Evolutionary conservation across 2,329 filamentous ascomycete species (phyloP), one percentile per base, ranked within the genome.

Genomic region (Ophiocordyceps robertsii): DNA sequence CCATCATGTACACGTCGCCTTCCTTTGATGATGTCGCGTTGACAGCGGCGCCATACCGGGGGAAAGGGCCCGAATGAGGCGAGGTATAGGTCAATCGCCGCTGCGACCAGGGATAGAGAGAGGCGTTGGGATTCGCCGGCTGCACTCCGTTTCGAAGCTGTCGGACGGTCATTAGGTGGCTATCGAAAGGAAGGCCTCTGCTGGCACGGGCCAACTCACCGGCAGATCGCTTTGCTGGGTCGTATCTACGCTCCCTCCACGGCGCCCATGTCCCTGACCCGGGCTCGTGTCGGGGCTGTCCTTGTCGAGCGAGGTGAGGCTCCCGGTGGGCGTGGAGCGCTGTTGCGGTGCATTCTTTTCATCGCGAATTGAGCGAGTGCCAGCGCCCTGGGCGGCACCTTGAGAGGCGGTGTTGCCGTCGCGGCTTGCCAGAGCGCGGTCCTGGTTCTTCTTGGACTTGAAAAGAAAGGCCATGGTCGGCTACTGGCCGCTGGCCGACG

Each of bases 1-100:
- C 92, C 89, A 98, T 96, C 56, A 98, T 74, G 56, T 96, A 98
- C 44, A 98, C 84, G 53, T 94, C 87, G 46, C 93, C 93, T 63
- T 98, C 92, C 64, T 96, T 96, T 33, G 89, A 95, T 21, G 89
- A 84, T 14, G 83, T 73, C 1, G 88, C 77, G 61, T 98, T 98
- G 60, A 95, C 90, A 7, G 93, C 92, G 41, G 93, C 88, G 58
- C 92, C 92, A 73, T 98, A 98, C 59, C 92, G 80, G 13, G 92
- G 92, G 53, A 98, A 98, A 0, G 92, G 92, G 51, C 86, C 89
- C 11, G 82, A 75, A 55, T 88, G 81, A 3, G 81, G 75, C 6
- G 86, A 80, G 14, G 85, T 85, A 61, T 95, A 95, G 49, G 84
- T 90, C 42, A 98, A 64, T 43, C 85, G 80, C 46, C 87, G 80